Conservation (phyloP, 257 asterid genomes). For the Nicotiana undulata region DNA sequence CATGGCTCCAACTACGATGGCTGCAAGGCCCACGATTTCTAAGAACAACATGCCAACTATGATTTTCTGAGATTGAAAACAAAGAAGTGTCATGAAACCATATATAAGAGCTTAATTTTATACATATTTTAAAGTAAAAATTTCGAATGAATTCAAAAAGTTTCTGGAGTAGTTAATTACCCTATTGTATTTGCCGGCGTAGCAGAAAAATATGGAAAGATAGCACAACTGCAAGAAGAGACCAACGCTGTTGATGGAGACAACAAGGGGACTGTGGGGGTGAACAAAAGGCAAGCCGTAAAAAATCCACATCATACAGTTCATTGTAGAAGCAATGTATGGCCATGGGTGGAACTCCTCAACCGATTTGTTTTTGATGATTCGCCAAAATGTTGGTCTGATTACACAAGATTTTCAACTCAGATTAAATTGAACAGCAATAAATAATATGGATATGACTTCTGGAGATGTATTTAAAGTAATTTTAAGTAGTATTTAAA, state of each 20-base stretch:
- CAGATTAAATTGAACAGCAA: too few relatives aligned
- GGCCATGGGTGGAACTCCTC: slow-evolving; percentile 77
- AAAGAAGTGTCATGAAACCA: not conserved
- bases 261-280: slow-evolving; percentile 41
- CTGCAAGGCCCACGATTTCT: slow-evolving; percentile 20
- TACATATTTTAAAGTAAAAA: not conserved
- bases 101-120: too few relatives aligned
- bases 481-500: too few relatives aligned
- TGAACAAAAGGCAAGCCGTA: slow-evolving; percentile 57
- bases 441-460: too few relatives aligned
- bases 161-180: slow-evolving; percentile 12
- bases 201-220: slow-evolving; percentile 36
- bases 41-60: slow-evolving; percentile 7
- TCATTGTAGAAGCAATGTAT: slow-evolving; percentile 42
- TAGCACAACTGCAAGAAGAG: slow-evolving; percentile 28
- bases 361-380: slow-evolving; percentile 35
- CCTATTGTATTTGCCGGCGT: slow-evolving; percentile 22
- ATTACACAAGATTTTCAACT: too few relatives aligned
- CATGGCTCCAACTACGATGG: slow-evolving; percentile 25
- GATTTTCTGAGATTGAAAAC: slow-evolving; percentile 16
- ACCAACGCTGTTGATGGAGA: slow-evolving; percentile 50
- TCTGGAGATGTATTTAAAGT: too few relatives aligned
- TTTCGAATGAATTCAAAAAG: not conserved
- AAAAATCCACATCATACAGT: slow-evolving; percentile 61
- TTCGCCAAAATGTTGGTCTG: slow-evolving; percentile 50